Base-by-base conservation (phyloP, 1,284 basidiomycete genomes). In the Cryptococcus sp. region DNA sequence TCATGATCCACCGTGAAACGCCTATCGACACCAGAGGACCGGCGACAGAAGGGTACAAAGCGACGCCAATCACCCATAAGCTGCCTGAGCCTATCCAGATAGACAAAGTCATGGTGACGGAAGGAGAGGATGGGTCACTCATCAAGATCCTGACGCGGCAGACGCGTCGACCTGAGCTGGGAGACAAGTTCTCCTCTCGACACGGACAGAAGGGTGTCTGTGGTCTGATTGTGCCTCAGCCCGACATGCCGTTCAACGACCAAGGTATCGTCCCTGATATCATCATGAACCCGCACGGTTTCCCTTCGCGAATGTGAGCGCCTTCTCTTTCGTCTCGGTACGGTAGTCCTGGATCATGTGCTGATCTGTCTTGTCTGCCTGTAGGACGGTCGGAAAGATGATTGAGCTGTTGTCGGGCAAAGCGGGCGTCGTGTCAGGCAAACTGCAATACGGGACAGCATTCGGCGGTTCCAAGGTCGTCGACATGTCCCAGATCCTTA, bases 231-330 rank as follows among this genome's bases (percentile, higher is more conserved):
- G 95, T 98, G 52, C 95, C 93, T 68, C 96, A 99, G 74, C 93
- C 93, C 70, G 96, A 99, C 79, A 90, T 99, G 93, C 96, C 96
- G 4, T 99, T 99, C 83, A 97, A 94, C 72, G 95, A 99, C 80
- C 88, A 91, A 71, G 96, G 96, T 30, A 95, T 98, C 67, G 89
- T 86, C 73, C 93, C 80, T 87, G 96, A 99, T 79, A 92, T 95
- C 20, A 98, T 99, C 81, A 99, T 99, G 95, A 99, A 99, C 77
- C 96, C 96, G 3, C 96, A 99, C 79, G 96, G 96, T 72, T 99
- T 99, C 84, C 96, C 96, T 1, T 96, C 93, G 57, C 92, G 96
- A 55, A 99, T 99, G 95, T 77, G 62, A 70, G 73, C 68, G 20
- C 40, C 43, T 20, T 56, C 11, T 43, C 15, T 17, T 25, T 35